These are phyloP conservation scores for Euphorbia pulcherrima DNA, from an alignment of 345 rosid genomes.

Conservation along the genomic window DNA sequence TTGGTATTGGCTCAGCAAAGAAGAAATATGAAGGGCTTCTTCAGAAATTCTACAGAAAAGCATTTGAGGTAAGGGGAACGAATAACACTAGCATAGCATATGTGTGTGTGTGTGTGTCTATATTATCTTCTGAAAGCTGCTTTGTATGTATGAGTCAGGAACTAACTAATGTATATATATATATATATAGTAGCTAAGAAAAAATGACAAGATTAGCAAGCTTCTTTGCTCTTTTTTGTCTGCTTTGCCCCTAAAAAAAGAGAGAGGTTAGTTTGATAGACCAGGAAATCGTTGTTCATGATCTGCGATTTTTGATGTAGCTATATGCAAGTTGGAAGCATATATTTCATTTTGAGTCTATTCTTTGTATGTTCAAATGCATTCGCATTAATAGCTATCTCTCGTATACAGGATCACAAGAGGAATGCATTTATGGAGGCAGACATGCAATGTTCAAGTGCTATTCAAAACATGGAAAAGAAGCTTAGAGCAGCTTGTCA, in stretches of 20 bases:
- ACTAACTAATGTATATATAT: too few species aligned
- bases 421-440: constrained; percentile 85
- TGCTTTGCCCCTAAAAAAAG: neutral
- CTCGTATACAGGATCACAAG: constrained; percentile 67
- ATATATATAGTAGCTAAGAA: neutral
- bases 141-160: neutral
- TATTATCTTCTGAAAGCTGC: neutral
- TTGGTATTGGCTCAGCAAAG: constrained; percentile 71
- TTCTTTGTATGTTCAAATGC: neutral
- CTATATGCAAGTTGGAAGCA: neutral
- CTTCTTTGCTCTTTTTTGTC: neutral
- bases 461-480: constrained; percentile 85
- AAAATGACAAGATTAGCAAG: neutral
- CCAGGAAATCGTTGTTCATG: neutral
- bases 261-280: neutral
- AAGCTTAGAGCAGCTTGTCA: constrained; percentile 89
- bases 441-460: constrained; percentile 63
- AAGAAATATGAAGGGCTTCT: constrained; percentile 85
- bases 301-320: neutral
- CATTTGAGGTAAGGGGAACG: constrained; percentile 61
- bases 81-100: neutral
- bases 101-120: neutral
- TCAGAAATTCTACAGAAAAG: constrained; percentile 72
- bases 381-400: neutral
- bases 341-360: neutral